These are phyloP conservation scores for Sesbania bispinosa DNA, from an alignment of 306 rosid species.

Conservation along the genomic window DNA sequence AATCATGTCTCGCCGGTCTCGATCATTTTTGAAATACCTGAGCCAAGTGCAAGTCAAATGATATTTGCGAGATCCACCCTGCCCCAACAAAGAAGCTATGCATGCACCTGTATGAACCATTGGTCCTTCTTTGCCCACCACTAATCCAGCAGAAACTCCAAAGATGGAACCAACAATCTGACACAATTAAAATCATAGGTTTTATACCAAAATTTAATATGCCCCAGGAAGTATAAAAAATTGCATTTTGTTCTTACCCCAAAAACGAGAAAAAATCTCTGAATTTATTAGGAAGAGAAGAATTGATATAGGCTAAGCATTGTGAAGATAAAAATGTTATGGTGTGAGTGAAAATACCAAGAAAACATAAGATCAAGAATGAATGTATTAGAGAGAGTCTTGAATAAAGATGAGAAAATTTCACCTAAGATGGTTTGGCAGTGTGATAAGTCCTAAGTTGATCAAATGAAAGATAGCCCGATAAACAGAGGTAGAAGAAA, in stretches of 20 bases:
- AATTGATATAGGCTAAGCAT: not conserved
- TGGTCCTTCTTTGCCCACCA: slow-evolving; percentile 96
- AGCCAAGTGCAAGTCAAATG: slow-evolving; percentile 71
- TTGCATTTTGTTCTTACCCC: not conserved
- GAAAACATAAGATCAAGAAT: not conserved
- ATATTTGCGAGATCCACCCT: slow-evolving; percentile 88
- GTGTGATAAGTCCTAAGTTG: not conserved
- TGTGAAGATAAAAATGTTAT: not conserved
- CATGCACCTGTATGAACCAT: slow-evolving; percentile 98
- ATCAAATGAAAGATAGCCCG: not conserved
- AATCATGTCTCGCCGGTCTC: slow-evolving; percentile 91
- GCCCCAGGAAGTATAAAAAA: not conserved
- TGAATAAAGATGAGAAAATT: not conserved
- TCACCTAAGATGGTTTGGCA: not conserved
- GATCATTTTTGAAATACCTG: slow-evolving; percentile 76
- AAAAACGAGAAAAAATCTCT: not conserved
- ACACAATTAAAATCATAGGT: slow-evolving; percentile 25
- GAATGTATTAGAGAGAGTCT: not conserved
- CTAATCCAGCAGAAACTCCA: slow-evolving; percentile 90
- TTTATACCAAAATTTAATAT: not conserved
- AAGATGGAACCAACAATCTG: slow-evolving; percentile 82
- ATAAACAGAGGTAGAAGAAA: not conserved
- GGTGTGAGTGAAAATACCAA: not conserved
- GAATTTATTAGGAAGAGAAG: not conserved
- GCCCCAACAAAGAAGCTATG: slow-evolving; percentile 81